Evolutionary conservation across 2,329 filamentous ascomycete species (phyloP), one percentile per base, ranked within the genome.

Genomic region (Cordyceps cateniannulata): DNA sequence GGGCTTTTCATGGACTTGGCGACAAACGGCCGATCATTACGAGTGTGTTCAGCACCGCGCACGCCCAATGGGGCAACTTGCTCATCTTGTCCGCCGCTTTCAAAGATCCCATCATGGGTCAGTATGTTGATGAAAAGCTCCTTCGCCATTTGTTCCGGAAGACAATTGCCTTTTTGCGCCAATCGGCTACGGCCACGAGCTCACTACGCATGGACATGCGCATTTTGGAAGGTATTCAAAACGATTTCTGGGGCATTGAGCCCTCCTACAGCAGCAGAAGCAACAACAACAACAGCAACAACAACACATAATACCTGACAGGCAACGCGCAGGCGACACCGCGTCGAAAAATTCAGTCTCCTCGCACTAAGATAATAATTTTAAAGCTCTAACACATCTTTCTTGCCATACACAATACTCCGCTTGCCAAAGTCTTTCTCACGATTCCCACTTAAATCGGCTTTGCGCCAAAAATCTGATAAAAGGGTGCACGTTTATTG

Each of bases 51-150:
- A 93, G 93, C 57, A 98, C 93, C 20, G 89, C 92, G 64, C 93
- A 97, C 80, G 93, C 93, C 7, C 95, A 99, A 91, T 99, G 96
- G 79, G 93, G 95, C 62, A 98, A 98, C 71, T 85, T 97, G 69
- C 80, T 98, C 53, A 90, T 96, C n/a, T 83, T 99, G 3, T 86
- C 90, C 27, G 92, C 93, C 1, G 89, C 88, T 3, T 93, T 86
- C 73, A 83, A 81, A 63, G 89, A 93, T 52, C 81, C 79, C 5
- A 75, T 81, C 27, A 81, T 96, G 1, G 75, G 75, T 5, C 71
- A 76, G 5, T 82, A 85, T 32, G 80, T 96, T 22, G 72, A 84
- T 3, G 73, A 76, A 52, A 72, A 80, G 0, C 74, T 77, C 3
- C 76, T 96, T 8, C 76, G 81, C 49, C 70, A 73, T 1, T 81